phyloP scores from a whole-genome alignment of 2,329 filamentous ascomycete species.

The Colletotrichum incanum region DNA sequence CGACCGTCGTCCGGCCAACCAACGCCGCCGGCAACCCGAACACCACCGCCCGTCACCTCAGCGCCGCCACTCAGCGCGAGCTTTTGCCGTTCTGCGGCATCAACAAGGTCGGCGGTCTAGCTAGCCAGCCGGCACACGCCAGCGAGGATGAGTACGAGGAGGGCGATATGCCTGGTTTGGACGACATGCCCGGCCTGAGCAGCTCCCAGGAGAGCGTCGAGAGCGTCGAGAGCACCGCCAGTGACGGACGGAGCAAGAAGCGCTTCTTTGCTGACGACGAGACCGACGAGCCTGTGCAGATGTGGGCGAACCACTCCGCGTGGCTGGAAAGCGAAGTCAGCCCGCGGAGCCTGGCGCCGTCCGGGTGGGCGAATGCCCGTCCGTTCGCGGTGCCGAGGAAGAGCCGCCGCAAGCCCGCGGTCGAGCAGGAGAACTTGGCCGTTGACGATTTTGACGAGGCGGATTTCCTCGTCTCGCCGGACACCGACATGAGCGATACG shows the following conservation, averaged over 20 bases:
- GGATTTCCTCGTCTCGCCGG: slow-evolving; percentile 70
- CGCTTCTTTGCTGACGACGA: slow-evolving; percentile 63
- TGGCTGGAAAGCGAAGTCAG: slow-evolving; percentile 58
- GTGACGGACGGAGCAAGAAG: slow-evolving; percentile 58
- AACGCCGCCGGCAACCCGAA: slow-evolving; percentile 34
- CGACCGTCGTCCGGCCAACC: slow-evolving; percentile 43
- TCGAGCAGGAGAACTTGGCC: slow-evolving; percentile 65
- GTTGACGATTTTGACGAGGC: slow-evolving; percentile 79
- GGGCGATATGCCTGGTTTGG: slow-evolving; percentile 50
- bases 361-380: slow-evolving; percentile 58
- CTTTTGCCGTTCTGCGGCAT: slow-evolving; percentile 87
- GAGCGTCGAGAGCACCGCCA: slow-evolving; percentile 50
- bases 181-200: slow-evolving; percentile 64
- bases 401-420: slow-evolving; percentile 38
- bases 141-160: slow-evolving; percentile 48
- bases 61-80: slow-evolving; percentile 65
- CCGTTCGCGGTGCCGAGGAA: slow-evolving; percentile 65
- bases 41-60: slow-evolving; percentile 46
- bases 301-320: slow-evolving; percentile 48
- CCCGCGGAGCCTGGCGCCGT: slow-evolving; percentile 57
- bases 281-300: slow-evolving; percentile 44
- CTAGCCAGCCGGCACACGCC: slow-evolving; percentile 67
- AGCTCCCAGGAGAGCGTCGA: slow-evolving; percentile 70
- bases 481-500: slow-evolving; percentile 60
- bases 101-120: slow-evolving; percentile 80